Evolutionary conservation across 192 early-diverging fungal species (phyloP), one percentile per base, ranked within the genome.

Genomic region (Mortierella claussenii): DNA sequence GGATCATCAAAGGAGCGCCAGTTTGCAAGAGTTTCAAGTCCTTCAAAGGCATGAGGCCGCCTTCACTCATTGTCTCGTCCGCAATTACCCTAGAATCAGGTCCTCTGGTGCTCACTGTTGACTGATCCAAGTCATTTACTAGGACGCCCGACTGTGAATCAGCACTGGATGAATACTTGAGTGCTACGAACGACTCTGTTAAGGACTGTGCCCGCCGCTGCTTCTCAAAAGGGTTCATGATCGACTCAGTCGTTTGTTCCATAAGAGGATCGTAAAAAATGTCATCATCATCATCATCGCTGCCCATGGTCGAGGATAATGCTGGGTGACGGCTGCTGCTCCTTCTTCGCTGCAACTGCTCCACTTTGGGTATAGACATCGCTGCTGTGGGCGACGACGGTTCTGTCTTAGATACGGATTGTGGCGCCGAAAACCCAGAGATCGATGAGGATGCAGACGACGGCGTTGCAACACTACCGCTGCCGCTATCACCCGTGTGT

Each of bases 1-100:
- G 90, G 28, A 91, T 85, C 88, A 90, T 88, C 78, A 92, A 57
- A 5, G 87, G 86, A 42, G 87, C 81, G 6, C 84, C 87, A 3
- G 87, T 89, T 44, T 84, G 76, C 17, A 91, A 70, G 34, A 90
- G 61, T 31, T 66, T 81, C 43, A 86, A 33, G n/a, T 79, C 65
- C 23, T 83, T 68, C 10, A 86, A 75, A 0, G 68, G 68, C 45
- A 80, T 66, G 17, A 86, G 57, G 12, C 85, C 67, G 12, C 90
- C 89, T 45, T 86, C 87, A 43, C 83, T 74, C 32, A 54, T 69
- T n/a, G 47, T 54, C 13, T 81, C 67, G 48, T 81, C 83, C 18
- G 44, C 62, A 7, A 83, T 43, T 52, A 82, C 85, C 9, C 57
- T 30, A 30, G 78, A 64, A 45, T 61, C 63, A 4, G 64, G 67